Evolutionary conservation across 139 green algal genomes (phyloP).

Genomic region (Chlorella sp.): DNA sequence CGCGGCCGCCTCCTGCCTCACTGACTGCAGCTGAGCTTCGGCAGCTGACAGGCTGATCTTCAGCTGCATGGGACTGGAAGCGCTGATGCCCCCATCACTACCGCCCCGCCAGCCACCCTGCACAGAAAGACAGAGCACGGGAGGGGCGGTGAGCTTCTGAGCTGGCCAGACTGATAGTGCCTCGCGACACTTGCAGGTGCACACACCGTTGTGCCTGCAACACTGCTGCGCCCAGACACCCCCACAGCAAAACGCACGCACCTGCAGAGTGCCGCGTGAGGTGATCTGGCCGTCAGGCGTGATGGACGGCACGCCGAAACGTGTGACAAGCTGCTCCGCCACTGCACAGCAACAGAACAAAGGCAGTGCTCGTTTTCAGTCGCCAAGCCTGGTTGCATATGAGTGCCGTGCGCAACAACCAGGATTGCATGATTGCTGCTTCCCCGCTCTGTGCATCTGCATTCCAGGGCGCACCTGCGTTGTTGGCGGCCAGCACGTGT

Average conservation of each 20-base stretch:
- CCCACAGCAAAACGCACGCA: neutral
- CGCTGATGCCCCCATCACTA: neutral
- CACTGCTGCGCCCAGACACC: too few relatives aligned
- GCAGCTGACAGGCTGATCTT: neutral
- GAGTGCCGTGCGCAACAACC: too few relatives aligned
- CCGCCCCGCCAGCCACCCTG: neutral
- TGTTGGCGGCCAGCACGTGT: constrained; percentile 51
- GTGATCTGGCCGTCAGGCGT: constrained; percentile 52
- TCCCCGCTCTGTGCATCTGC: too few relatives aligned
- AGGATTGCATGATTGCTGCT: too few relatives aligned
- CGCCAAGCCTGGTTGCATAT: too few relatives aligned
- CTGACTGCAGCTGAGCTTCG: neutral
- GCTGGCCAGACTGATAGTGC: too few relatives aligned
- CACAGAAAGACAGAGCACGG: neutral
- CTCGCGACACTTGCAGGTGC: too few relatives aligned
- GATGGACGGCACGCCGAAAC: constrained; percentile 36
- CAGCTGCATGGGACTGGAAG: neutral
- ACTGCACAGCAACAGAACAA: neutral
- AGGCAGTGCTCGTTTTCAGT: neutral
- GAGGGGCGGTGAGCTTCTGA: too few relatives aligned
- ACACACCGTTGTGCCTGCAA: too few relatives aligned
- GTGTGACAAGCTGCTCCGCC: constrained; percentile 44
- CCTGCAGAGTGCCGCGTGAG: constrained; percentile 41
- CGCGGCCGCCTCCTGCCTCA: neutral
- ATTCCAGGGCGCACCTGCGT: constrained; percentile 8